phyloP scores from a whole-genome alignment of 352 stramenopile species.

The Pythium dissotocum region DNA sequence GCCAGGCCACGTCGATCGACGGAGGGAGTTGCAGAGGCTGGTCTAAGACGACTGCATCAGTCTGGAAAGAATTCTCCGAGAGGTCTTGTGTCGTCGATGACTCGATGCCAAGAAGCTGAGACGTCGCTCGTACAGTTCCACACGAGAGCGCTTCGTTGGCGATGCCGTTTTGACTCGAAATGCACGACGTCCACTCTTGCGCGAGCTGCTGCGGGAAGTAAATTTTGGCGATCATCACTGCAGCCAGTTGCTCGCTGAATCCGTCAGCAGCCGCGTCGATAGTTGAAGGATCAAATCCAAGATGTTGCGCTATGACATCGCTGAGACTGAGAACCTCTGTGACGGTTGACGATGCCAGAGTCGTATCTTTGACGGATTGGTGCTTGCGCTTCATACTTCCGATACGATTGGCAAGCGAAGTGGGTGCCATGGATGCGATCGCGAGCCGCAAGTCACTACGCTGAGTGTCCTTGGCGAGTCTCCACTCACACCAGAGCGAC shows the following conservation, averaged over 20 bases:
- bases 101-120: conserved; percentile 4
- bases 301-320: conserved; percentile 1
- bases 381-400: conserved; percentile 16
- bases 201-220: conserved; percentile 37
- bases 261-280: background rate
- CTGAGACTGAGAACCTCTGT: conserved; percentile 7
- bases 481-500: conserved; percentile 53
- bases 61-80: background rate
- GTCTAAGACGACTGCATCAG: background rate
- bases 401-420: background rate
- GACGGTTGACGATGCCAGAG: conserved; percentile 1
- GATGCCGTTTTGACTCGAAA: background rate
- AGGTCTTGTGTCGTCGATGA: background rate
- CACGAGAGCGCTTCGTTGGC: background rate
- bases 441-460: conserved; percentile 24
- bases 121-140: background rate
- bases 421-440: background rate
- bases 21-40: conserved; percentile 17
- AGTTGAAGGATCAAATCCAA: background rate
- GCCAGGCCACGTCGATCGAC: conserved; percentile 24
- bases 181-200: conserved; percentile 10
- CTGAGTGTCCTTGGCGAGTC: conserved; percentile 29
- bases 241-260: conserved; percentile 23
- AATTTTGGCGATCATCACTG: conserved; percentile 41
- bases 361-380: conserved; percentile 14